Percentiles rank a stretch among this genome's conserved stretches.
These are phyloP conservation scores for Talaromyces rugulosus DNA, from an alignment of 2,329 filamentous ascomycete species.

Conservation along the genomic window DNA sequence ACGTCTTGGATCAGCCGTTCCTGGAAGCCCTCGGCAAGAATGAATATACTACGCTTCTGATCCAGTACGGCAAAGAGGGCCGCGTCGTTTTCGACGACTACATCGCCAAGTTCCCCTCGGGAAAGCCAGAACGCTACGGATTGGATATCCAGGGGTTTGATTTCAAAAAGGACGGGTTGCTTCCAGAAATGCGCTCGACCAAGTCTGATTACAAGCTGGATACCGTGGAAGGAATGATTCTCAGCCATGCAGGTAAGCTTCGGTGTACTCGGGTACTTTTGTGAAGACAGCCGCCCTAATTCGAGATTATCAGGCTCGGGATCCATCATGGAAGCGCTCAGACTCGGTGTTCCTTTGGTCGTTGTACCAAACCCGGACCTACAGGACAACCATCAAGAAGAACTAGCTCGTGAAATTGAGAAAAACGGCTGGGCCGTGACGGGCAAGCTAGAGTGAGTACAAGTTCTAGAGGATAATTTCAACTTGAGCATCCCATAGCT, in stretches of 20 bases:
- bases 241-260: constrained; percentile 78
- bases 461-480: constrained; percentile 10
- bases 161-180: constrained; percentile 60
- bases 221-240: constrained; percentile 63
- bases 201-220: constrained; percentile 39
- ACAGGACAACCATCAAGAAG: constrained; percentile 85
- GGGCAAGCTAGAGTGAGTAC: constrained; percentile 57
- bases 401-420: constrained; percentile 74
- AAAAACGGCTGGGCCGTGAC: constrained; percentile 72
- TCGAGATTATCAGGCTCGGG: constrained; percentile 65
- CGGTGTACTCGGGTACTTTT: background rate
- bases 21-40: constrained; percentile 55
- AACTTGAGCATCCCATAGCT: background rate
- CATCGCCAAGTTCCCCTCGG: constrained; percentile 20
- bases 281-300: background rate
- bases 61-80: constrained; percentile 77
- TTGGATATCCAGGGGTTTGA: constrained; percentile 60
- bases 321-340: constrained; percentile 78
- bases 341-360: constrained; percentile 70
- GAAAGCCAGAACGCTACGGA: constrained; percentile 26
- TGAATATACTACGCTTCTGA: constrained; percentile 65
- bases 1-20: constrained; percentile 60
- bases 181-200: constrained; percentile 53
- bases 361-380: constrained; percentile 82
- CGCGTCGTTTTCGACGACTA: constrained; percentile 49